Conservation (phyloP, 2,329 filamentous ascomycete species). For the Xylogone sp. region DNA sequence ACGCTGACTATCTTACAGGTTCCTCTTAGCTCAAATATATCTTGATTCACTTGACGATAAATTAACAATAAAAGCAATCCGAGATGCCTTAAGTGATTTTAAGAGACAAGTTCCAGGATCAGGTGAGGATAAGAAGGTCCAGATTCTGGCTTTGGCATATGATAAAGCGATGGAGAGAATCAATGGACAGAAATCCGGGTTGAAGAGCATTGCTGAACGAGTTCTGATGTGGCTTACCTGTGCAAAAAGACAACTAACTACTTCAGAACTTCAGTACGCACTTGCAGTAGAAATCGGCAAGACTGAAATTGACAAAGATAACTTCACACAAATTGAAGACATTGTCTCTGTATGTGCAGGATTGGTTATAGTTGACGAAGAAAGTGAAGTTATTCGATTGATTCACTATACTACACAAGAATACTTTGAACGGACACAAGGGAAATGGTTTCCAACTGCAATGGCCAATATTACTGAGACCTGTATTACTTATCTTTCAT, state of each 20-base stretch:
- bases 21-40: constrained; percentile 28
- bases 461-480: constrained; percentile 23
- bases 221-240: constrained; percentile 29
- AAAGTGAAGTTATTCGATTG: constrained; percentile 34
- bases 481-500: constrained; percentile 36
- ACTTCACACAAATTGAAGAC: constrained; percentile 11
- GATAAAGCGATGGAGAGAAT: constrained; percentile 38
- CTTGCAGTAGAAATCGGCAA: constrained; percentile 23
- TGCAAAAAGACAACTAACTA: constrained; percentile 21
- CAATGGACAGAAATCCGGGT: constrained; percentile 28
- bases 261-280: constrained; percentile 28
- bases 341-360: constrained; percentile 32
- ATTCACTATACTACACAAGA: constrained; percentile 44
- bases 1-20: constrained; percentile 7
- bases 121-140: too few relatives aligned
- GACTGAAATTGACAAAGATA: constrained; percentile 9
- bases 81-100: constrained; percentile 27
- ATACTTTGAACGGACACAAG: constrained; percentile 33
- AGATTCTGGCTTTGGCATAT: constrained; percentile 33
- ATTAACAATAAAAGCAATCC: constrained; percentile 23
- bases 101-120: constrained; percentile 20
- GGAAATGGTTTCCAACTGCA: constrained; percentile 28
- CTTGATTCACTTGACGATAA: constrained; percentile 26
- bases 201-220: constrained; percentile 24
- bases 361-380: constrained; percentile 36